Percentiles rank a stretch among this genome's conserved stretches.
phyloP scores from a whole-genome alignment of 768 basidiomycete species.

The Rhodotorula paludigena region DNA sequence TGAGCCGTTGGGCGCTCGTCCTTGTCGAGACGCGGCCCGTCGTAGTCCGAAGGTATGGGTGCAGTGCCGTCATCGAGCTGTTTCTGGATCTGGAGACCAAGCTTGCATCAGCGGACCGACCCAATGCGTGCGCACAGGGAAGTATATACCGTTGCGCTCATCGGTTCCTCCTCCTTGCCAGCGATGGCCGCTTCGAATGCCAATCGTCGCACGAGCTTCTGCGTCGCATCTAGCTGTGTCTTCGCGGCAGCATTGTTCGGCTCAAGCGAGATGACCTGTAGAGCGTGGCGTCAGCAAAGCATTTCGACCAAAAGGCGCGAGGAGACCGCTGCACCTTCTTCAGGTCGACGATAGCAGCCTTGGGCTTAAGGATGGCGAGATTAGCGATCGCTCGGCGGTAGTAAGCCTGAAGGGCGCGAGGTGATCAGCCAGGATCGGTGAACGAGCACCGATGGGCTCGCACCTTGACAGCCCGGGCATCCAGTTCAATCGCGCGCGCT shows the following conservation, averaged over 20 bases:
- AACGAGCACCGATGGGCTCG: constrained; percentile 62
- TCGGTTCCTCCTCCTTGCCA: constrained; percentile 76
- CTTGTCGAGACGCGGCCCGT: constrained; percentile 64
- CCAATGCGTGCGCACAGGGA: background rate
- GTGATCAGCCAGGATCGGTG: no score
- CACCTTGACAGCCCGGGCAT: constrained; percentile 77
- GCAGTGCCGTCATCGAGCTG: constrained; percentile 34
- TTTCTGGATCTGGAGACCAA: constrained; percentile 16
- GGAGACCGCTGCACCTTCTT: constrained; percentile 55
- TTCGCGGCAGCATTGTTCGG: constrained; percentile 77
- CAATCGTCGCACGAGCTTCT: constrained; percentile 75
- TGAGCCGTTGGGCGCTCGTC: constrained; percentile 59
- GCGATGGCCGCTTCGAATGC: constrained; percentile 58
- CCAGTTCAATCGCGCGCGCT: constrained; percentile 81
- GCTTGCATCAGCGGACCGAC: background rate
- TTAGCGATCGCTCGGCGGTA: constrained; percentile 79
- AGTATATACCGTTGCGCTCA: constrained; percentile 66
- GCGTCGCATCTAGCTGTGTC: constrained; percentile 75
- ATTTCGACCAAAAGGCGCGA: no score
- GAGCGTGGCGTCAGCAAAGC: no score
- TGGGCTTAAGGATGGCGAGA: constrained; percentile 81
- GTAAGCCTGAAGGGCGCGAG: no score
- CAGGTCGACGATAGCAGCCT: constrained; percentile 78
- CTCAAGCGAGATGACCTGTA: constrained; percentile 64
- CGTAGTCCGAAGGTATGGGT: constrained; percentile 66